These are phyloP conservation scores for Suillus paluster DNA, from an alignment of 768 basidiomycete genomes.

Conservation along the genomic window DNA sequence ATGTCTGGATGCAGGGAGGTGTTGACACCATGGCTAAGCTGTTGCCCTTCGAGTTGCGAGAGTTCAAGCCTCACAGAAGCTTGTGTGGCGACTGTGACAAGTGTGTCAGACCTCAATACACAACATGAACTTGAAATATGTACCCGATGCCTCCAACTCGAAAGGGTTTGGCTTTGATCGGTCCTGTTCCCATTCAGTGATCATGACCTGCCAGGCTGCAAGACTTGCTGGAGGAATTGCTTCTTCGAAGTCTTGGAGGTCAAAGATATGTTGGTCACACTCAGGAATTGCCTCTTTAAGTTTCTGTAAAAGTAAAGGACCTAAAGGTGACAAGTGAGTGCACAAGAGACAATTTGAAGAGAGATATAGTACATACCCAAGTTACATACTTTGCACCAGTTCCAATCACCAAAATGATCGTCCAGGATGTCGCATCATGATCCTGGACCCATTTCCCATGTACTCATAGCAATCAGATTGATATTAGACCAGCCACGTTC, in stretches of 20 bases:
- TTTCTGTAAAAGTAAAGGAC: constrained; percentile 27
- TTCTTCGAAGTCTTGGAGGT: not conserved
- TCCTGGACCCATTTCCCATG: too few species aligned
- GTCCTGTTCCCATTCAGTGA: constrained; percentile 16
- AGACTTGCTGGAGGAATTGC: not conserved
- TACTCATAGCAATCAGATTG: too few species aligned
- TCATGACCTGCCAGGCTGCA: constrained; percentile 7
- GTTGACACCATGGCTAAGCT: too few species aligned
- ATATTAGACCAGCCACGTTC: too few species aligned
- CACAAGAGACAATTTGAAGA: constrained; percentile 33
- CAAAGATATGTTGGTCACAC: not conserved
- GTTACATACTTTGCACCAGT: too few species aligned
- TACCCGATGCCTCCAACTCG: not conserved
- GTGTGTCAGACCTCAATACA: too few species aligned
- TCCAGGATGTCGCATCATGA: too few species aligned
- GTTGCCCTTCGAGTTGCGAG: too few species aligned
- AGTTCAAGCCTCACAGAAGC: too few species aligned
- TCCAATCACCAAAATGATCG: too few species aligned
- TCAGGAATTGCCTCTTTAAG: not conserved
- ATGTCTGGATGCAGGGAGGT: too few species aligned
- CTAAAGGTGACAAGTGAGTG: constrained; percentile 1
- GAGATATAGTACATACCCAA: constrained; percentile 36
- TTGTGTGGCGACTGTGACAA: too few species aligned
- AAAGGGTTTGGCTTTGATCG: constrained; percentile 17
- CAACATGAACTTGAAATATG: not conserved